Evolutionary conservation across 495 filamentous ascomycete genomes (phyloP), one percentile per base, ranked within the genome.

Genomic region (Cladorrhinum samala): DNA sequence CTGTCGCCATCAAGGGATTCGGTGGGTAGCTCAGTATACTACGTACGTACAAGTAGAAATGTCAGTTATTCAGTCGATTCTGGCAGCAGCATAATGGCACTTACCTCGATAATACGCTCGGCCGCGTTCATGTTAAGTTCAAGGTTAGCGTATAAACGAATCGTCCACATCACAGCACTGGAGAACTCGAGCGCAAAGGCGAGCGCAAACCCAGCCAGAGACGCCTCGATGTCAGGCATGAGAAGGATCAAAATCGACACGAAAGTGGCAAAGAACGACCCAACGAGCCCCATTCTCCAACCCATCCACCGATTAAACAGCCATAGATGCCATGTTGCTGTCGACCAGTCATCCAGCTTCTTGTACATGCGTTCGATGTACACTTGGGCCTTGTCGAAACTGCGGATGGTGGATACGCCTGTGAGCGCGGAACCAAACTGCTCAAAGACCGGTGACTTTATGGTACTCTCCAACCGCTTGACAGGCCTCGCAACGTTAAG

Each of bases 101-200:
- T 24, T 46, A 67, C 64, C 62, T 95, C 89, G 5, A 91, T 73
- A 38, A 95, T 83, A 17, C 89, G 76, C 70, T 95, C 89, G 0
- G 85, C 83, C 17, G 87, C 81, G 54, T 93, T 95, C 87, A 95
- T 92, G 58, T 86, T 80, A 8, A 93, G 71, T 57, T 95, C 89
- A 0, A 84, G 61, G 50, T 81, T 81, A 3, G 83, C 76, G 60
- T 85, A 87, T 13, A 76, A 65, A 0, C 84, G 75, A 25, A 87
- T 72, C 0, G 77, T 73, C 77, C 78, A 81, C 54, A 82, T 80
- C 50, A 89, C 68, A 23, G 68, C 60, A 52, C 50, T 43, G 1
- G 75, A 72, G 56, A 75, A 82, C 53, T 83, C 75, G 40, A 78
- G 73, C 1, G 76, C 77, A 53, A 83, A 86, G 39, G 64, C 69